A percentile compares a stretch with the other conserved stretches of the same genome.
phyloP scores from a whole-genome alignment of 1,284 basidiomycete genomes.

The Coriolopsis trogii region DNA sequence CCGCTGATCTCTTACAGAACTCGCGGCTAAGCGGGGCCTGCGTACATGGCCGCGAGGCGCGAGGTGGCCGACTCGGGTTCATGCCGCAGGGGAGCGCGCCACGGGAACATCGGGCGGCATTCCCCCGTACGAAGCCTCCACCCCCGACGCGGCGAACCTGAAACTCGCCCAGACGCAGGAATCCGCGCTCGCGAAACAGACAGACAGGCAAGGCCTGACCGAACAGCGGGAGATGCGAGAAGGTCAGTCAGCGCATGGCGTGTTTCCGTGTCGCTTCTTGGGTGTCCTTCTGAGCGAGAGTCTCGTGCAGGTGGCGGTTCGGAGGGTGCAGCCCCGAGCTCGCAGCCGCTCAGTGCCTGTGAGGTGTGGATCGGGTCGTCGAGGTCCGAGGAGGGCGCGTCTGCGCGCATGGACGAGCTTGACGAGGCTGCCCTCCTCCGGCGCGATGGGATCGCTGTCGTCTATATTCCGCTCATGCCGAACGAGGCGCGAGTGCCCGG shows the following conservation, averaged over 20 bases:
- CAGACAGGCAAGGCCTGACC: slow-evolving; percentile 21
- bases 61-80: slow-evolving; percentile 35
- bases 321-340: neutral
- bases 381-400: slow-evolving; percentile 23
- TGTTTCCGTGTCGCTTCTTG: neutral
- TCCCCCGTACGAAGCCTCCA: slow-evolving; percentile 13
- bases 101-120: slow-evolving; percentile 1
- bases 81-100: slow-evolving; percentile 13
- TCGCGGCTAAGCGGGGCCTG: slow-evolving; percentile 38
- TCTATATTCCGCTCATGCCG: slow-evolving; percentile 40
- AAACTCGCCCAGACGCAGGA: slow-evolving; percentile 32
- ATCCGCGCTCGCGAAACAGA: slow-evolving; percentile 29
- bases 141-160: slow-evolving; percentile 20
- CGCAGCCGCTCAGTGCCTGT: slow-evolving; percentile 30
- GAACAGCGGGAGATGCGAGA: slow-evolving; percentile 24
- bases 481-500: slow-evolving; percentile 36
- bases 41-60: slow-evolving; percentile 41
- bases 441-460: slow-evolving; percentile 44
- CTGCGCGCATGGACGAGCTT: slow-evolving; percentile 39
- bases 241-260: slow-evolving; percentile 5
- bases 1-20: slow-evolving; percentile 29
- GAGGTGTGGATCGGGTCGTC: slow-evolving; percentile 48
- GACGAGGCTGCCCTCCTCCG: slow-evolving; percentile 38
- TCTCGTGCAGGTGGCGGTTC: too few species aligned
- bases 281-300: neutral